Percentiles rank a stretch among this genome's conserved stretches.
phyloP scores from a whole-genome alignment of 176 grass and related monocot genomes.

The Cenchrus americanus region DNA sequence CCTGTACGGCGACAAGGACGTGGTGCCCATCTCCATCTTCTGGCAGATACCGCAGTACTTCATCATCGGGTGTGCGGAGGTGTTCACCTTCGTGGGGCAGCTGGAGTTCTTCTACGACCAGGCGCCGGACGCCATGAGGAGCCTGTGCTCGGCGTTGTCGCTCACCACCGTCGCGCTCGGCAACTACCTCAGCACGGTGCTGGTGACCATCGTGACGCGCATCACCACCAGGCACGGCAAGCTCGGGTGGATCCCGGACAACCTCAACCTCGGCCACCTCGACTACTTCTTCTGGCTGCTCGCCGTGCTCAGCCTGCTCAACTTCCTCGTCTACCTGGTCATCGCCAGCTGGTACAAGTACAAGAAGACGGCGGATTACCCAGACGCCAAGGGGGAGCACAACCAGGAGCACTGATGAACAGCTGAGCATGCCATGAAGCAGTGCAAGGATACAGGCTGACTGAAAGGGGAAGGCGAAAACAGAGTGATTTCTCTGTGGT shows the following conservation, averaged over 20 bases:
- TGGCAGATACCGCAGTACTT: conserved; percentile 92
- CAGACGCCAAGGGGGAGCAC: conserved; percentile 25
- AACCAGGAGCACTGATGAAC: conserved; percentile 15
- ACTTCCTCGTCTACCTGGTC: conserved; percentile 67
- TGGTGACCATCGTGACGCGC: conserved; percentile 66
- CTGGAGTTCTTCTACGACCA: conserved; percentile 98
- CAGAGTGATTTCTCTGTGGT: conserved; percentile 15
- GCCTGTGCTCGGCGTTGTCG: conserved; percentile 76
- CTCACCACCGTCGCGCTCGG: conserved; percentile 74
- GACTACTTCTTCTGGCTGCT: conserved; percentile 94
- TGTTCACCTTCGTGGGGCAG: conserved; percentile 82
- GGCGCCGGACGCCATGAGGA: conserved; percentile 84
- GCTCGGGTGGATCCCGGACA: conserved; percentile 77
- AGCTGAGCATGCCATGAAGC: background rate
- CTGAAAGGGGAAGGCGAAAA: background rate
- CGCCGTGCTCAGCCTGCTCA: conserved; percentile 64
- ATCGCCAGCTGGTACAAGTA: conserved; percentile 78
- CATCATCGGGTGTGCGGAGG: conserved; percentile 73
- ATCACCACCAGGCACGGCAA: conserved; percentile 59
- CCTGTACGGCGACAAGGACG: conserved; percentile 48
- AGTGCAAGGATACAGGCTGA: background rate
- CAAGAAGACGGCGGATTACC: conserved; percentile 68
- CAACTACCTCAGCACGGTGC: conserved; percentile 78
- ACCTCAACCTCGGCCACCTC: conserved; percentile 78
- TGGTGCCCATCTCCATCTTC: conserved; percentile 79